Conservation (phyloP, 352 stramenopile genomes). For the Globisporangium paroecandrum region DNA sequence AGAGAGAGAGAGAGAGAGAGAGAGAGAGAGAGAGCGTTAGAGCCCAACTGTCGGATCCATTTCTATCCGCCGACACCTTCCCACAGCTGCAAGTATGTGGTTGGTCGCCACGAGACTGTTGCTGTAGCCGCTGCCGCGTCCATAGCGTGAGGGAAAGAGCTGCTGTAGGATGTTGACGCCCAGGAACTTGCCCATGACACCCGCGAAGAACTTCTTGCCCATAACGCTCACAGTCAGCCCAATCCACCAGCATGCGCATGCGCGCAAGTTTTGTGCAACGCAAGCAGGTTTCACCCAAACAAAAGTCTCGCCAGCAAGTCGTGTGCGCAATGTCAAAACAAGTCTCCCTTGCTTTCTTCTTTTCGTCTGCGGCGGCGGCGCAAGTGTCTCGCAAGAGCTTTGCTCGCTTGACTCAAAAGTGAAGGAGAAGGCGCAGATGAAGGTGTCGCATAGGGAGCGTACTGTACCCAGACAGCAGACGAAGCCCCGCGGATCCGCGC, state of each 20-base stretch:
- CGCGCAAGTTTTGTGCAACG: background rate
- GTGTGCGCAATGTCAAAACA: background rate
- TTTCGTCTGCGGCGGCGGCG: background rate
- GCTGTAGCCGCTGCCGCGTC: background rate
- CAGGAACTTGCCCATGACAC: slow-evolving; percentile 51
- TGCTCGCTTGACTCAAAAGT: background rate
- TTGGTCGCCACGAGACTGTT: background rate
- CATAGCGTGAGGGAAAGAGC: slow-evolving; percentile 15
- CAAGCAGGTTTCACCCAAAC: background rate
- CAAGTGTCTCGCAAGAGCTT: background rate
- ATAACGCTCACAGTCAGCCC: slow-evolving; percentile 39
- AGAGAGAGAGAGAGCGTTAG: background rate
- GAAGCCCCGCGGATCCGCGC: background rate
- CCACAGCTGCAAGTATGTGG: background rate
- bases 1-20: background rate
- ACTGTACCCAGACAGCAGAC: background rate
- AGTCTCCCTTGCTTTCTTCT: background rate
- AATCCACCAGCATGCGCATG: slow-evolving; percentile 32
- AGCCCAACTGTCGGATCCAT: background rate
- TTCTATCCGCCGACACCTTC: background rate
- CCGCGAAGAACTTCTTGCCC: slow-evolving; percentile 35
- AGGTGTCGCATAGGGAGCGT: background rate
- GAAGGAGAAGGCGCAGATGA: background rate
- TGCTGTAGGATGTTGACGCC: slow-evolving; percentile 38
- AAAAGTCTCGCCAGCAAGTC: background rate